A percentile compares a stretch with the other conserved stretches of the same genome.
phyloP scores from a whole-genome alignment of 768 basidiomycete genomes.

The Myochromella boudieri region DNA sequence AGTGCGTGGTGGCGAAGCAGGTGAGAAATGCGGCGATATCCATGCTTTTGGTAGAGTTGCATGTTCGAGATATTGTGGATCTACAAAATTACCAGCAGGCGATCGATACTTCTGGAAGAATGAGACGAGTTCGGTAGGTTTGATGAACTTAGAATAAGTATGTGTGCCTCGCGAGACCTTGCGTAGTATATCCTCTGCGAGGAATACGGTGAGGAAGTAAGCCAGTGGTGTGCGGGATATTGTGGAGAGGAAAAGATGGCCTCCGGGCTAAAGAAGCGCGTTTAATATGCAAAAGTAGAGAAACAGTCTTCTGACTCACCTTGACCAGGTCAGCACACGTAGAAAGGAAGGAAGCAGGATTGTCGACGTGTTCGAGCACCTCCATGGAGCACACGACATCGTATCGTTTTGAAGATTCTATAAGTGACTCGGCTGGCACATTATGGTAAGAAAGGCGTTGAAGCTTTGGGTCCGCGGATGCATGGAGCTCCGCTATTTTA shows the following conservation, averaged over 20 bases:
- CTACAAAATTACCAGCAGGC: conserved; percentile 7
- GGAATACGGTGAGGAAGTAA: conserved; percentile 48
- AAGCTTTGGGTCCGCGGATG: conserved; percentile 71
- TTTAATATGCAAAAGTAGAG: background rate
- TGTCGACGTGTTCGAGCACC: conserved; percentile 95
- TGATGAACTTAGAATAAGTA: conserved; percentile 87
- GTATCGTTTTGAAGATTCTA: conserved; percentile 63
- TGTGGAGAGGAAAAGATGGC: conserved; percentile 93
- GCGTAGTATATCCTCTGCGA: conserved; percentile 81
- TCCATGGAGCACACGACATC: conserved; percentile 98
- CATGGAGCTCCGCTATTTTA: conserved; percentile 80
- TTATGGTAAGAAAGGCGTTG: conserved; percentile 57
- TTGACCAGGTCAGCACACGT: conserved; percentile 86
- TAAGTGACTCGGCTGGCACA: conserved; percentile 71
- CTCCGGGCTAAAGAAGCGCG: conserved; percentile 69
- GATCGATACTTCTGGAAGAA: conserved; percentile 72
- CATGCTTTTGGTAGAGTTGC: conserved; percentile 40
- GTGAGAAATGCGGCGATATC: conserved; percentile 52
- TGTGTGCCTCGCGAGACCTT: conserved; percentile 89
- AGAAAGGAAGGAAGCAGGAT: conserved; percentile 80
- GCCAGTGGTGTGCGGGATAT: conserved; percentile 72
- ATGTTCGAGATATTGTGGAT: conserved; percentile 9
- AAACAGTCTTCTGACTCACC: conserved; percentile 39
- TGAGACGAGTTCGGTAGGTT: conserved; percentile 77
- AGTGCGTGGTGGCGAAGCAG: conserved; percentile 51